These are phyloP conservation scores for Sordariomycetes sp. DNA, from an alignment of 2,329 filamentous ascomycete species.

Conservation along the genomic window DNA sequence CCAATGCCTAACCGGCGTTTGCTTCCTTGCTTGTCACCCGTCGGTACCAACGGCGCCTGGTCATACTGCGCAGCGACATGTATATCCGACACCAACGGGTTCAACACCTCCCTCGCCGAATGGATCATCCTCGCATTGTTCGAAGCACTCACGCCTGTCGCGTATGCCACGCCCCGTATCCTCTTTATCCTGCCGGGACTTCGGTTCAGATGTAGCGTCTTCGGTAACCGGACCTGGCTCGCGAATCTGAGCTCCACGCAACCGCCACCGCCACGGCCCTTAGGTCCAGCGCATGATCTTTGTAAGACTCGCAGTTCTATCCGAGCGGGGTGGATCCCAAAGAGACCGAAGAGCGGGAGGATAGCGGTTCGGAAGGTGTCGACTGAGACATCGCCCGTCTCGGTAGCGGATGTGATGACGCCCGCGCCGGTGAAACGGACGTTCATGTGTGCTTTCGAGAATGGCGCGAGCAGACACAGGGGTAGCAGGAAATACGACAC, in stretches of 20 bases:
- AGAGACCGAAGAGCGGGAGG: slow-evolving; percentile 79
- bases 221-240: slow-evolving; percentile 85
- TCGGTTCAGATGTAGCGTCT: slow-evolving; percentile 81
- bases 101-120: slow-evolving; percentile 76
- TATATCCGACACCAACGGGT: slow-evolving; percentile 77
- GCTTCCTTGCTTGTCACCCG: slow-evolving; percentile 43
- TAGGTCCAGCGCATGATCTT: slow-evolving; percentile 67
- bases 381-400: slow-evolving; percentile 77
- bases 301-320: slow-evolving; percentile 79
- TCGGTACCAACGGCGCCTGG: slow-evolving; percentile 46
- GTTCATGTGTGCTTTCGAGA: slow-evolving; percentile 85
- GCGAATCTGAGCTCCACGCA: slow-evolving; percentile 91
- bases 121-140: slow-evolving; percentile 97
- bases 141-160: slow-evolving; percentile 80
- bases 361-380: slow-evolving; percentile 92
- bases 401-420: slow-evolving; percentile 82
- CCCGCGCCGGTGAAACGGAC: slow-evolving; percentile 84
- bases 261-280: slow-evolving; percentile 74
- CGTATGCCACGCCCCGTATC: slow-evolving; percentile 88
- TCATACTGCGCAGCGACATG: slow-evolving; percentile 81
- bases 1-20: slow-evolving; percentile 72
- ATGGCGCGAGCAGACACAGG: slow-evolving; percentile 82
- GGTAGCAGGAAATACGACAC: slow-evolving; percentile 89
- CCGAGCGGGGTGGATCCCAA: slow-evolving; percentile 71
- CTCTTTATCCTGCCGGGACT: slow-evolving; percentile 78